These are phyloP conservation scores for Cladobotryum protrusum DNA, from an alignment of 2,329 filamentous ascomycete species.

Conservation along the genomic window DNA sequence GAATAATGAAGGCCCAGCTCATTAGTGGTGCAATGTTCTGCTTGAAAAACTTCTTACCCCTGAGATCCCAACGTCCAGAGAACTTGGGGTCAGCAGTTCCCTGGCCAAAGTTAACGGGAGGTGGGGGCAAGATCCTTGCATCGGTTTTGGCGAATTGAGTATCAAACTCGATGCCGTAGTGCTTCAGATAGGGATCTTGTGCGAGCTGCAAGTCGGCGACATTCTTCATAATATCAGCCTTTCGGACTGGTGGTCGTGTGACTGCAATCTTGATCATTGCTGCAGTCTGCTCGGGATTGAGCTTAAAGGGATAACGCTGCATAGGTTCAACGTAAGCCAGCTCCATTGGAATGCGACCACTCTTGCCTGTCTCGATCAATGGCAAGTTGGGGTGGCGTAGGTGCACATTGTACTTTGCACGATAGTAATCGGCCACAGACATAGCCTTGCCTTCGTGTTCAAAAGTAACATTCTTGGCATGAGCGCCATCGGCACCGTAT, in stretches of 20 bases:
- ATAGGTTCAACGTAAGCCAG: slow-evolving; percentile 45
- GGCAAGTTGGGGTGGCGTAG: slow-evolving; percentile 46
- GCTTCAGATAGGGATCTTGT: slow-evolving; percentile 62
- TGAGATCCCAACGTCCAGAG: slow-evolving; percentile 79
- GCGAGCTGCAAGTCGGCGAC: slow-evolving; percentile 60
- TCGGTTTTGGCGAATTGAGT: slow-evolving; percentile 57
- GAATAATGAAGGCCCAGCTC: slow-evolving; percentile 69
- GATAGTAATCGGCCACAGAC: slow-evolving; percentile 50
- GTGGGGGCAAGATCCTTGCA: slow-evolving; percentile 65
- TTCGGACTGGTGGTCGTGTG: slow-evolving; percentile 64
- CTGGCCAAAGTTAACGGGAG: slow-evolving; percentile 62
- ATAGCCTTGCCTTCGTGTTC: slow-evolving; percentile 39
- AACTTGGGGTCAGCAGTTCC: slow-evolving; percentile 54
- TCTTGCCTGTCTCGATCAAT: slow-evolving; percentile 50
- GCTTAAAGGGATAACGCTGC: slow-evolving; percentile 58
- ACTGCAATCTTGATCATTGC: slow-evolving; percentile 94
- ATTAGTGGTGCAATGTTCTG: slow-evolving; percentile 57
- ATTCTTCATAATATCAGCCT: slow-evolving; percentile 50
- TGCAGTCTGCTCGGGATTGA: slow-evolving; percentile 59
- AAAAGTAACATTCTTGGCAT: slow-evolving; percentile 51
- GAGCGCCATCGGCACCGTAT: slow-evolving; percentile 40
- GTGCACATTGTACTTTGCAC: slow-evolving; percentile 45
- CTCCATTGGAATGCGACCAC: slow-evolving; percentile 56
- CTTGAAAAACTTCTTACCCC: slow-evolving; percentile 66
- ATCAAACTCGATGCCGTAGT: slow-evolving; percentile 70